A percentile compares a stretch with the other conserved stretches of the same genome.
Evolutionary conservation across 2,329 filamentous ascomycete genomes (phyloP).

Genomic region (Cytospora piceae): DNA sequence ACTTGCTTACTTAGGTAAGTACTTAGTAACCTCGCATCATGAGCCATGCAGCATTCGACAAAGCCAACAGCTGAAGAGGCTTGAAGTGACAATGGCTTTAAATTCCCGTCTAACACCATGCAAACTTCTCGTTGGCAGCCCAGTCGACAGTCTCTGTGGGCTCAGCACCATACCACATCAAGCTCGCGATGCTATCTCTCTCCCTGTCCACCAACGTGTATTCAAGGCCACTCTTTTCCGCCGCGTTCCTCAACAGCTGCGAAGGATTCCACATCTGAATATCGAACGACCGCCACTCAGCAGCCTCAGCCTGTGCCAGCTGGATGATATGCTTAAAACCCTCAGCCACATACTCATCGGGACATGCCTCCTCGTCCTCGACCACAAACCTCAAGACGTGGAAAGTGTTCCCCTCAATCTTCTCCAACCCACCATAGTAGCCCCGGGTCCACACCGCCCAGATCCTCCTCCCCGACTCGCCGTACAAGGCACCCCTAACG

Average conservation of each 20-base stretch:
- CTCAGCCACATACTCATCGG: slow-evolving; percentile 49
- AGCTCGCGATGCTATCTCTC: slow-evolving; percentile 68
- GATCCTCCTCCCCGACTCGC: slow-evolving; percentile 56
- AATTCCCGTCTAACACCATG: slow-evolving; percentile 63
- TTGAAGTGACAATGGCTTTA: not conserved
- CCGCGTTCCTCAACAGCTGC: slow-evolving; percentile 51
- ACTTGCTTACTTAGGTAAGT: not conserved
- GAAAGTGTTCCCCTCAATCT: slow-evolving; percentile 65
- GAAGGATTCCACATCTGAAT: slow-evolving; percentile 87
- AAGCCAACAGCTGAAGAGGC: no score
- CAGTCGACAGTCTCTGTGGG: slow-evolving; percentile 63
- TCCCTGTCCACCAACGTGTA: slow-evolving; percentile 60
- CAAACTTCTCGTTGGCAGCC: slow-evolving; percentile 78
- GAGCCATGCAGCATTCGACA: no score
- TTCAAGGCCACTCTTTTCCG: slow-evolving; percentile 53
- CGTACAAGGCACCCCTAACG: slow-evolving; percentile 72
- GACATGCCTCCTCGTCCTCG: slow-evolving; percentile 54
- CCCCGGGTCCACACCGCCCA: slow-evolving; percentile 76
- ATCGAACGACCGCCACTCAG: slow-evolving; percentile 68
- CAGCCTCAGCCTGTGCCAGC: slow-evolving; percentile 71
- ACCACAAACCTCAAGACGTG: slow-evolving; percentile 71
- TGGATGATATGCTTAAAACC: slow-evolving; percentile 66
- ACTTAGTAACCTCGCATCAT: not conserved
- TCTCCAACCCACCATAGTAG: slow-evolving; percentile 61
- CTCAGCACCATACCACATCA: slow-evolving; percentile 70